Evolutionary conservation across 805 yeast genomes (phyloP).

Genomic region (Alloascoidea africana): DNA sequence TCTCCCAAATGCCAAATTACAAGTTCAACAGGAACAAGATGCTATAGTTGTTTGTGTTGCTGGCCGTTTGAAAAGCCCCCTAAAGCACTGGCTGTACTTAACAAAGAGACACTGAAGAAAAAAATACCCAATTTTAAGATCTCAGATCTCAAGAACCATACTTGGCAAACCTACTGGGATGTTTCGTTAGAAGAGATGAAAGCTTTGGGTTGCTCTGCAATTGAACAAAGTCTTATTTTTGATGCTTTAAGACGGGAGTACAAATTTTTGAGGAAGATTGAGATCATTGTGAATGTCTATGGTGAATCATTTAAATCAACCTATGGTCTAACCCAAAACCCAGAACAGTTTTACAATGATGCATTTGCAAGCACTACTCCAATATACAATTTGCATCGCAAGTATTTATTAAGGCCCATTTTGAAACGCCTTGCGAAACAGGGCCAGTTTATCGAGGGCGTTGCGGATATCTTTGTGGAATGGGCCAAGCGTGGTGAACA

Average conservation of each 20-base stretch:
- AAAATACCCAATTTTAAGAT: too few relatives aligned
- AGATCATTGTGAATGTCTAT: conserved; percentile 43
- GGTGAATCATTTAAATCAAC: conserved; percentile 26
- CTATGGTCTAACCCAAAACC: conserved; percentile 27
- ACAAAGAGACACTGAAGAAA: too few relatives aligned
- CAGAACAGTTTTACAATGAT: conserved; percentile 40
- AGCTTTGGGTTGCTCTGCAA: conserved; percentile 35
- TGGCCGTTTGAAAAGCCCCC: conserved; percentile 3
- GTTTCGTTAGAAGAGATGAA: conserved; percentile 36
- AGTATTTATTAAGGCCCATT: conserved; percentile 39
- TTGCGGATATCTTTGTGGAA: conserved; percentile 44
- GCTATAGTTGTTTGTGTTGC: conserved; percentile 3
- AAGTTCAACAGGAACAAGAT: not conserved
- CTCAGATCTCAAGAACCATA: conserved; percentile 9
- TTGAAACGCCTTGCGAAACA: conserved; percentile 38
- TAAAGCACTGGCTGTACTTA: too few relatives aligned
- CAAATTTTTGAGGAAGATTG: conserved; percentile 50
- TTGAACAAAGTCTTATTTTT: conserved; percentile 59
- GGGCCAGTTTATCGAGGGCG: conserved; percentile 50
- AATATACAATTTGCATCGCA: conserved; percentile 39
- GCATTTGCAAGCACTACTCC: conserved; percentile 43
- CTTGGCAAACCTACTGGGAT: conserved; percentile 59
- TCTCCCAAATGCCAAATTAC: conserved; percentile 1
- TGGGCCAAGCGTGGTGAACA: conserved; percentile 49
- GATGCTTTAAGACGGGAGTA: conserved; percentile 63